Base-by-base conservation (phyloP, 805 yeast species). In the Clavispora carvajalis region DNA sequence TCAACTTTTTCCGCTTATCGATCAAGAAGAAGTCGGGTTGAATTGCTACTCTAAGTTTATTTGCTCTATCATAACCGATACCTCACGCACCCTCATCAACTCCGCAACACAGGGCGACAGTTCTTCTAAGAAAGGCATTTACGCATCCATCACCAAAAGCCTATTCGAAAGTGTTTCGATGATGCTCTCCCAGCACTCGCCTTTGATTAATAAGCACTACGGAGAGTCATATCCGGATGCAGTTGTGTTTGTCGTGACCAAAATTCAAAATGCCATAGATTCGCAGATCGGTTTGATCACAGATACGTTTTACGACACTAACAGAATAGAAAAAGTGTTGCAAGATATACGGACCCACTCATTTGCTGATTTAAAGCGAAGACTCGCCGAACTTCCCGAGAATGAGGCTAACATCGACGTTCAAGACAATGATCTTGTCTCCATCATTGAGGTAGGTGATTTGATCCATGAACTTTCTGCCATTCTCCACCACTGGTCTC, bases 241-340 rank as follows among this genome's bases (percentile, higher is more conserved):
- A 12, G 80, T 90, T 70, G 63, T 73, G 3, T 72, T 73, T 24
- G 89, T 91, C 8, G 72, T 90, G 50, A 77, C 75, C 15, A 76
- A 77, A 37, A 82, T 93, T 23, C 95, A 91, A 61, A 69, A 76
- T 37, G 99, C 93, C 56, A 82, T 93, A 22, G 99, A 93, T 56
- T 71, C 90, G n/a, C 99, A 93, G 56, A 82, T 91, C 19, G 95
- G 95, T 1, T 68, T 93, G 33, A 85, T 93, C 4, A 71, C 85
- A 40, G 98, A 91, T 59, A 85, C 93, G 0, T 87, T 86, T 54
- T 76, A 81, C 65, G 97, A 90, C 51, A 73, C 77, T 22, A 74
- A 86, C 47, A 69, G 80, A 21, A 54, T 89, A 4, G 80, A 73
- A 22, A 71, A 76, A 44, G 56, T 74, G 7, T 50, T 85, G 18